These are phyloP conservation scores for Pseudopithomyces chartarum DNA, from an alignment of 2,329 filamentous ascomycete genomes.

Conservation along the genomic window DNA sequence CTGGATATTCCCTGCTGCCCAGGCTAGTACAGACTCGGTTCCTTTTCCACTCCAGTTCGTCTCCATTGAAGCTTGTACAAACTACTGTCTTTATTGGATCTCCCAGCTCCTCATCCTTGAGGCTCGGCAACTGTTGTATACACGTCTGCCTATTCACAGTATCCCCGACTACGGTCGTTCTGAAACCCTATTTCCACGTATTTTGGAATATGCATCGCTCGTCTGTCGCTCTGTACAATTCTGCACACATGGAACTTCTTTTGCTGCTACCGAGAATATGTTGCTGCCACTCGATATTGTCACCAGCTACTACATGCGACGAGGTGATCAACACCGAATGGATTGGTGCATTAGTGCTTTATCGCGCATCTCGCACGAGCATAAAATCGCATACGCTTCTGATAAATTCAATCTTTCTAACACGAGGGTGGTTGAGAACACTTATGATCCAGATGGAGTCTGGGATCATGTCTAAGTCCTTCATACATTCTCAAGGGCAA, in stretches of 20 bases:
- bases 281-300: slow-evolving; percentile 20
- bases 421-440: background rate
- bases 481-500: background rate
- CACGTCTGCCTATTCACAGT: slow-evolving; percentile 5
- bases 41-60: slow-evolving; percentile 24
- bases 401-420: slow-evolving; percentile 6
- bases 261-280: slow-evolving; percentile 24
- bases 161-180: slow-evolving; percentile 1
- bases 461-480: background rate
- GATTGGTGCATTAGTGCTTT: slow-evolving; percentile 21
- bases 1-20: slow-evolving; percentile 14
- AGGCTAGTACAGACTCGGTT: slow-evolving; percentile 7
- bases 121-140: slow-evolving; percentile 12
- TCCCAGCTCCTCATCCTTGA: slow-evolving; percentile 25
- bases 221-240: slow-evolving; percentile 26
- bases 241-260: slow-evolving; percentile 18
- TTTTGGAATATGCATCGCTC: slow-evolving; percentile 19
- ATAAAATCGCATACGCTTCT: slow-evolving; percentile 16
- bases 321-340: slow-evolving; percentile 17
- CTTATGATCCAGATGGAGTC: background rate
- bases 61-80: slow-evolving; percentile 22
- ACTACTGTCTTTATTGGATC: slow-evolving; percentile 23
- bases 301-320: slow-evolving; percentile 15
- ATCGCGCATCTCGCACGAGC: slow-evolving; percentile 15
- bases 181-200: slow-evolving; percentile 5